A percentile compares a stretch with the other conserved stretches of the same genome.
Evolutionary conservation across 176 grass and related monocot species (phyloP).

Genomic region (Alloteropsis semialata): DNA sequence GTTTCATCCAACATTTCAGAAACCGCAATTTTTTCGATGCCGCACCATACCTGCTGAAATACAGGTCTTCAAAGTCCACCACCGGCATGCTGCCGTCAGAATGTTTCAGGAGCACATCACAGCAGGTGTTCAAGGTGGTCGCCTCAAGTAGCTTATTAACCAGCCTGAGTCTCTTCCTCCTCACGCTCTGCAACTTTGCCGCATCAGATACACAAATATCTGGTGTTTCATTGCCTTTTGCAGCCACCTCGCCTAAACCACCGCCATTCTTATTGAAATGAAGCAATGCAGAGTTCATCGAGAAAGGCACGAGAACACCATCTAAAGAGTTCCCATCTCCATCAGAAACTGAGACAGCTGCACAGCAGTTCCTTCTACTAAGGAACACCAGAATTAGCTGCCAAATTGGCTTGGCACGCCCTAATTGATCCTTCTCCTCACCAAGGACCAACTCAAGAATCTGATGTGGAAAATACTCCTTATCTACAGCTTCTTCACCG

Average conservation of each 20-base stretch:
- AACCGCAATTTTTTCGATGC: conserved; percentile 77
- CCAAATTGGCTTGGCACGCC: conserved; percentile 67
- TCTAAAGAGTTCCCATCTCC: conserved; percentile 44
- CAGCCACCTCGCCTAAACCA: conserved; percentile 22
- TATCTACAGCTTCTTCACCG: conserved; percentile 22
- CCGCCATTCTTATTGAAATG: conserved; percentile 41
- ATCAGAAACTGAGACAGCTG: conserved; percentile 51
- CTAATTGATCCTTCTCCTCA: conserved; percentile 35
- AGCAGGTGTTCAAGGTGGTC: conserved; percentile 45
- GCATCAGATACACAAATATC: conserved; percentile 13
- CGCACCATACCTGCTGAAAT: conserved; percentile 56
- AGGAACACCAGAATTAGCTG: conserved; percentile 90
- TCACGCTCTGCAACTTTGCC: conserved; percentile 39
- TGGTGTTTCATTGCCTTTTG: not conserved
- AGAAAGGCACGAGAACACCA: conserved; percentile 77
- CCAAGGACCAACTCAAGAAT: conserved; percentile 56
- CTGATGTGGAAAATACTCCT: conserved; percentile 58
- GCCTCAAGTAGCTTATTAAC: conserved; percentile 52
- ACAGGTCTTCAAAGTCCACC: conserved; percentile 70
- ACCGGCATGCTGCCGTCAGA: conserved; percentile 37
- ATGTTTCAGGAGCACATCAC: conserved; percentile 46
- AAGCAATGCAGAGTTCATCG: conserved; percentile 63
- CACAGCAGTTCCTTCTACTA: conserved; percentile 50
- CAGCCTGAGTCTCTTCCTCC: conserved; percentile 61
- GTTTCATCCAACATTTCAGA: conserved; percentile 94